These are phyloP conservation scores for Tothia fuscella DNA, from an alignment of 2,329 filamentous ascomycete species.

Conservation along the genomic window DNA sequence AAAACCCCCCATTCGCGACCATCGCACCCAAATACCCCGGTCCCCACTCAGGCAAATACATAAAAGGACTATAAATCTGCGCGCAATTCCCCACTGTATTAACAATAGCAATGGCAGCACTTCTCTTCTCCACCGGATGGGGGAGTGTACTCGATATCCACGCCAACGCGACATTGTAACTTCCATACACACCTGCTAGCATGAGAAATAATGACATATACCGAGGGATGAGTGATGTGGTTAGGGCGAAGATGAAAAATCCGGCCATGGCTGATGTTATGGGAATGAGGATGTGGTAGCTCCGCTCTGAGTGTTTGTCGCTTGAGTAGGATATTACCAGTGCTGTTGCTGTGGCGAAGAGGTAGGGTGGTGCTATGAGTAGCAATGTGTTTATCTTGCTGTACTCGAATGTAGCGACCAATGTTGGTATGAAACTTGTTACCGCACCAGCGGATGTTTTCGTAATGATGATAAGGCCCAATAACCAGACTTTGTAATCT, in stretches of 20 bases:
- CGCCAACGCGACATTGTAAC: slow-evolving; percentile 20
- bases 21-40: slow-evolving; percentile 11
- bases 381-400: slow-evolving; percentile 21
- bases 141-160: slow-evolving; percentile 16
- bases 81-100: slow-evolving; percentile 12
- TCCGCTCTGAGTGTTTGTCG: slow-evolving; percentile 20
- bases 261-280: slow-evolving; percentile 20
- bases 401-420: slow-evolving; percentile 9
- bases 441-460: slow-evolving; percentile 10
- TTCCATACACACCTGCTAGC: slow-evolving; percentile 20
- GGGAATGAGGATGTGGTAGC: slow-evolving; percentile 21
- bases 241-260: slow-evolving; percentile 19
- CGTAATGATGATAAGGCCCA: slow-evolving; percentile 9
- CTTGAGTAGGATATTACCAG: slow-evolving; percentile 18
- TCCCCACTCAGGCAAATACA: slow-evolving; percentile 4
- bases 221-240: slow-evolving; percentile 20
- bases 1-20: slow-evolving; percentile 8
- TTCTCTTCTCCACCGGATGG: slow-evolving; percentile 10
- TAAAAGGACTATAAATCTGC: slow-evolving; percentile 9
- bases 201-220: slow-evolving; percentile 24
- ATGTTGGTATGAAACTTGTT: slow-evolving; percentile 9
- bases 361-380: slow-evolving; percentile 23
- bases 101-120: slow-evolving; percentile 10
- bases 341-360: slow-evolving; percentile 18
- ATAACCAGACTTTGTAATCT: slow-evolving; percentile 10